Evolutionary conservation across 208 protist genomes (phyloP).

Genomic region (Crithidia mellificae): DNA sequence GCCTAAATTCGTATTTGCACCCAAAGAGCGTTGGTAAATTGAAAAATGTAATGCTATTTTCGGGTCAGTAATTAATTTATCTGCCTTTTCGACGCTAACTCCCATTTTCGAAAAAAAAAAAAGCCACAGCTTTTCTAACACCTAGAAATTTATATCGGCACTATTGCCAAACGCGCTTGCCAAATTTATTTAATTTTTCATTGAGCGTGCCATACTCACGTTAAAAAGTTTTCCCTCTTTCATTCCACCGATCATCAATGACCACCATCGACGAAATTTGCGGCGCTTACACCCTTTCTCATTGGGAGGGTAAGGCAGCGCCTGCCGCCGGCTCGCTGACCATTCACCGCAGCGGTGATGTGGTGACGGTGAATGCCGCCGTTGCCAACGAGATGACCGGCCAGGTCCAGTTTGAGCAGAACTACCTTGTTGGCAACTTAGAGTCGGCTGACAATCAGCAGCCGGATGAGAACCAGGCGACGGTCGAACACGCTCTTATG

Average conservation of each 20-base stretch:
- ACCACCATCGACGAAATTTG: conserved; percentile 48
- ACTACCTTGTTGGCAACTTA: conserved; percentile 42
- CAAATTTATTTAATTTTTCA: no score
- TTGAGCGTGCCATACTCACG: neutral
- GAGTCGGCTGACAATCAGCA: conserved; percentile 43
- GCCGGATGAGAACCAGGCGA: conserved; percentile 41
- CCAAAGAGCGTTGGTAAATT: no score
- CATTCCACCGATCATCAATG: conserved; percentile 7
- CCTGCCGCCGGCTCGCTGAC: conserved; percentile 36
- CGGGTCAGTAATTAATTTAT: no score
- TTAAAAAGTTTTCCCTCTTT: conserved; percentile 3
- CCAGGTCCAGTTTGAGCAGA: conserved; percentile 34
- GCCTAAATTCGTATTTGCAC: no score
- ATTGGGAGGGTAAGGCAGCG: conserved; percentile 45
- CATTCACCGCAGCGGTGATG: conserved; percentile 37
- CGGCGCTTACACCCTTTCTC: conserved; percentile 51
- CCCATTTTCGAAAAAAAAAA: no score
- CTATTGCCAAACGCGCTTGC: no score
- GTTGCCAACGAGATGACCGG: conserved; percentile 59
- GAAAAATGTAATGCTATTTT: no score
- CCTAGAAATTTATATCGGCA: no score
- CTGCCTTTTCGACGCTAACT: no score
- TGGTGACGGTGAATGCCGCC: conserved; percentile 34
- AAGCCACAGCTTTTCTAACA: no score
- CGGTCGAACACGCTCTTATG: conserved; percentile 50